Evolutionary conservation across 2,329 filamentous ascomycete genomes (phyloP).

Genomic region (Trichoderma koningii): DNA sequence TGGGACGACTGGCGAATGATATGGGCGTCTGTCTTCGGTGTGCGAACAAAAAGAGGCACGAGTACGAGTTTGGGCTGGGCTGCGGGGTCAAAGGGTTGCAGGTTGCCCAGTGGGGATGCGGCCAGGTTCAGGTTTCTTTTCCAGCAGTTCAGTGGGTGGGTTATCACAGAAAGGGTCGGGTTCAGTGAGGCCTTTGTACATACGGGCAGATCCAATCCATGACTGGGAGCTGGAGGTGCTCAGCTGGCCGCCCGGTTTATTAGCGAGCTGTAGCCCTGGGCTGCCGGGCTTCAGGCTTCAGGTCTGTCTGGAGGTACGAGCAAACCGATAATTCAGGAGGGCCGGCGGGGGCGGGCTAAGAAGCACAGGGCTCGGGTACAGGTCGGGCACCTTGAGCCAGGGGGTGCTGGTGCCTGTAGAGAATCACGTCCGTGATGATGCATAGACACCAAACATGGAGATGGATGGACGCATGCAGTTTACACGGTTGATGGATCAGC

Average conservation of each 20-base stretch:
- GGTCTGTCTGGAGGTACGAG: not conserved
- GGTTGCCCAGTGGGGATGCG: slow-evolving; percentile 11
- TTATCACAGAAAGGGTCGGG: not conserved
- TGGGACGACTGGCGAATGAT: not conserved
- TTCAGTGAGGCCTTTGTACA: slow-evolving; percentile 12
- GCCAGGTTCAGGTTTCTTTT: too few species aligned
- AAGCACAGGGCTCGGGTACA: not conserved
- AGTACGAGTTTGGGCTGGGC: slow-evolving; percentile 1
- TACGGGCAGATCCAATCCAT: too few species aligned
- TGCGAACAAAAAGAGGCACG: slow-evolving; percentile 19
- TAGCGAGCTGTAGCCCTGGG: too few species aligned
- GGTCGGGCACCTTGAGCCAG: too few species aligned
- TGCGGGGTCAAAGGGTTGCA: slow-evolving; percentile 23
- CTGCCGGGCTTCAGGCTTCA: not conserved
- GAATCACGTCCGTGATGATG: too few species aligned
- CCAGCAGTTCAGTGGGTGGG: too few species aligned
- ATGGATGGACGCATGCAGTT: too few species aligned
- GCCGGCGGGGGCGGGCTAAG: slow-evolving; percentile 14
- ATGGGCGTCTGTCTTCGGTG: slow-evolving; percentile 20
- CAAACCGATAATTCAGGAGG: slow-evolving; percentile 20
- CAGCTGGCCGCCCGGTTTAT: too few species aligned
- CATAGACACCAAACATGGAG: too few species aligned
- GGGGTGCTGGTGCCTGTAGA: too few species aligned
- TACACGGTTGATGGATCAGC: too few species aligned
- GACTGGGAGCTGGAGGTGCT: too few species aligned